phyloP scores from a whole-genome alignment of 176 grass and related monocot species.

The Puccinellia tenuiflora region DNA sequence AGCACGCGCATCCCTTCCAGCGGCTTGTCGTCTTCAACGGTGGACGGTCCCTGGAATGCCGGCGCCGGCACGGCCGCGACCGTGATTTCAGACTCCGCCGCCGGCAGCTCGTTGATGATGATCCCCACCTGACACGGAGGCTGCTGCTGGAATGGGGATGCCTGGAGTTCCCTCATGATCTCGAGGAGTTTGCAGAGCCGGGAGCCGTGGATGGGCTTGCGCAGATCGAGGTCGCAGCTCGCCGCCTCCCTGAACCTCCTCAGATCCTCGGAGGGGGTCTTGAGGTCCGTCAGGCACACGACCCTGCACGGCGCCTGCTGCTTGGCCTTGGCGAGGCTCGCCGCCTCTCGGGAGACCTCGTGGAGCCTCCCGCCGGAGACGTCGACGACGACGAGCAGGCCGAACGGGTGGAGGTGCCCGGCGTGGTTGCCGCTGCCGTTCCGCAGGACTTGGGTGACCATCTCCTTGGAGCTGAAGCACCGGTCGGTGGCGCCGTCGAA shows the following conservation, averaged over 20 bases:
- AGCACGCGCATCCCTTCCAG: conserved; percentile 48
- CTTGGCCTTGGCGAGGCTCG: conserved; percentile 5
- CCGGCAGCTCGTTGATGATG: background rate
- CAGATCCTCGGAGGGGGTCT: conserved; percentile 22
- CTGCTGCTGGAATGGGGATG: background rate
- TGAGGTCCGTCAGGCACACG: conserved; percentile 43
- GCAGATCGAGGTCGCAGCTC: conserved; percentile 36
- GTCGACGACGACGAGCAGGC: conserved; percentile 48
- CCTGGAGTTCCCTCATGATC: conserved; percentile 32
- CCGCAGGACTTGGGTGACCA: conserved; percentile 36
- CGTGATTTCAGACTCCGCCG: background rate
- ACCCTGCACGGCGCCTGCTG: conserved; percentile 36
- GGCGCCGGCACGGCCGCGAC: background rate
- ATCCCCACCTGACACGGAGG: background rate
- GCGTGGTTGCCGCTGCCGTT: background rate
- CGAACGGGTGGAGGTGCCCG: conserved; percentile 4
- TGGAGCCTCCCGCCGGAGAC: conserved; percentile 12
- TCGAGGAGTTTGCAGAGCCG: conserved; percentile 28
- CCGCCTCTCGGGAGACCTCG: conserved; percentile 16
- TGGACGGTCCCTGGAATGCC: background rate
- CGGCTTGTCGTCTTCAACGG: conserved; percentile 31
- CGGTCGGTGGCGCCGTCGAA: conserved; percentile 4
- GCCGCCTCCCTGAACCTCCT: conserved; percentile 24
- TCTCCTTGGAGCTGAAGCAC: conserved; percentile 39
- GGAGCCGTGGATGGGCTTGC: conserved; percentile 72